Evolutionary conservation across 2,329 filamentous ascomycete species (phyloP).

Genomic region (Fusarium concolor): DNA sequence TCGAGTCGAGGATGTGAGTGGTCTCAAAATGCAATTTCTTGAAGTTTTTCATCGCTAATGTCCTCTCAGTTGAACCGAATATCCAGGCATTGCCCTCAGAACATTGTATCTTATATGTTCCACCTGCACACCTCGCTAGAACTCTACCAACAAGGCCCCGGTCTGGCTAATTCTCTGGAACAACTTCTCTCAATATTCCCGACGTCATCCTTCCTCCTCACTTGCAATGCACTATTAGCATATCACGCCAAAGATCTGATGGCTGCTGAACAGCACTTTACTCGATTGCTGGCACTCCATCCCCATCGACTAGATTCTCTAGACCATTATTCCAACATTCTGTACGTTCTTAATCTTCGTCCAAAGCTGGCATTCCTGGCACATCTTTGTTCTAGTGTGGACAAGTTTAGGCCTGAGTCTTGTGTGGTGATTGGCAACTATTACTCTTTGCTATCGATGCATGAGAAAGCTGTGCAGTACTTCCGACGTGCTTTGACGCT

Average conservation of each 20-base stretch:
- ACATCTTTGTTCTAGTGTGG: slow-evolving; percentile 88
- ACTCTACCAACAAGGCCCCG: slow-evolving; percentile 85
- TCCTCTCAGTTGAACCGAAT: slow-evolving; percentile 74
- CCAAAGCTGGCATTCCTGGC: slow-evolving; percentile 94
- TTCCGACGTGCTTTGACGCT: slow-evolving; percentile 92
- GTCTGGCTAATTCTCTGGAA: slow-evolving; percentile 78
- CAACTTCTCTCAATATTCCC: slow-evolving; percentile 89
- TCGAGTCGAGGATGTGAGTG: slow-evolving; percentile 80
- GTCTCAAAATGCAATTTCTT: slow-evolving; percentile 27
- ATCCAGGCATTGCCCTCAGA: slow-evolving; percentile 80
- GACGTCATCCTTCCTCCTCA: slow-evolving; percentile 87
- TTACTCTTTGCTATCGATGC: slow-evolving; percentile 91
- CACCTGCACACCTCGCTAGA: slow-evolving; percentile 91
- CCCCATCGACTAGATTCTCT: slow-evolving; percentile 84
- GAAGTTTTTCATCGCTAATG: slow-evolving; percentile 35
- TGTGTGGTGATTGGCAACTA: slow-evolving; percentile 98
- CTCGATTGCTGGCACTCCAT: slow-evolving; percentile 82
- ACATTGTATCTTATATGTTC: slow-evolving; percentile 94
- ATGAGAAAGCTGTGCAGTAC: slow-evolving; percentile 98
- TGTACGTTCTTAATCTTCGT: slow-evolving; percentile 89
- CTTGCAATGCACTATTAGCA: slow-evolving; percentile 85
- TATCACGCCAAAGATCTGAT: slow-evolving; percentile 91
- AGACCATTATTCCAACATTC: slow-evolving; percentile 96
- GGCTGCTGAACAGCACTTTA: slow-evolving; percentile 74
- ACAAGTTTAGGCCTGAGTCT: slow-evolving; percentile 96